Evolutionary conservation across 768 basidiomycete genomes (phyloP).

Genomic region (Hygrophoropsis aurantiaca): DNA sequence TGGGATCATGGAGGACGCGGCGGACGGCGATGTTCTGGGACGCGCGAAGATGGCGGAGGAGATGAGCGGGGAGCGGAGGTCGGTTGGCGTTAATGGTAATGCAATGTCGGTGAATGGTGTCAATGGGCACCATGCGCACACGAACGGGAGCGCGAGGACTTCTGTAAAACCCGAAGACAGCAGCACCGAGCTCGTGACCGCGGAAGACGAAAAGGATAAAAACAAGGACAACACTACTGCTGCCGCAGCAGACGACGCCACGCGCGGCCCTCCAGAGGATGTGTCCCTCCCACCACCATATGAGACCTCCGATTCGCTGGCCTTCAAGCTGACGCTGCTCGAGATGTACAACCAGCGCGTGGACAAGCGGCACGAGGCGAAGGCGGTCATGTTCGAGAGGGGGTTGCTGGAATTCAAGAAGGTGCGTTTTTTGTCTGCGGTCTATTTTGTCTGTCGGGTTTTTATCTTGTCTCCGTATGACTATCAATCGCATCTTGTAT

Average conservation of each 20-base stretch:
- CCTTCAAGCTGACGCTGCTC: slow-evolving; percentile 84
- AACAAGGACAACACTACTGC: slow-evolving; percentile 24
- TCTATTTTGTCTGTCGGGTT: neutral
- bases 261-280: slow-evolving; percentile 64
- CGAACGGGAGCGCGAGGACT: slow-evolving; percentile 32
- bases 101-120: slow-evolving; percentile 25
- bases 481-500: too few relatives aligned
- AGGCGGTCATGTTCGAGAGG: slow-evolving; percentile 88
- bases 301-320: slow-evolving; percentile 81
- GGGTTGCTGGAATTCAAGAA: slow-evolving; percentile 93
- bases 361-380: slow-evolving; percentile 80
- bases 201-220: slow-evolving; percentile 14
- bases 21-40: slow-evolving; percentile 70
- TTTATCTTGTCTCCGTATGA: neutral
- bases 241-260: slow-evolving; percentile 56
- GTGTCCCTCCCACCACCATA: slow-evolving; percentile 70
- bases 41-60: slow-evolving; percentile 42
- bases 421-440: slow-evolving; percentile 44
- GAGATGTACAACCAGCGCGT: slow-evolving; percentile 92
- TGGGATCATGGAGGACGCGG: slow-evolving; percentile 73
- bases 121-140: slow-evolving; percentile 35
- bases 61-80: too few relatives aligned
- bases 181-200: slow-evolving; percentile 42
- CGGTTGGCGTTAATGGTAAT: slow-evolving; percentile 25
- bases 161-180: slow-evolving; percentile 46